Conservation (phyloP, 805 yeast species). For the Kluyveromyces nonfermentans region DNA sequence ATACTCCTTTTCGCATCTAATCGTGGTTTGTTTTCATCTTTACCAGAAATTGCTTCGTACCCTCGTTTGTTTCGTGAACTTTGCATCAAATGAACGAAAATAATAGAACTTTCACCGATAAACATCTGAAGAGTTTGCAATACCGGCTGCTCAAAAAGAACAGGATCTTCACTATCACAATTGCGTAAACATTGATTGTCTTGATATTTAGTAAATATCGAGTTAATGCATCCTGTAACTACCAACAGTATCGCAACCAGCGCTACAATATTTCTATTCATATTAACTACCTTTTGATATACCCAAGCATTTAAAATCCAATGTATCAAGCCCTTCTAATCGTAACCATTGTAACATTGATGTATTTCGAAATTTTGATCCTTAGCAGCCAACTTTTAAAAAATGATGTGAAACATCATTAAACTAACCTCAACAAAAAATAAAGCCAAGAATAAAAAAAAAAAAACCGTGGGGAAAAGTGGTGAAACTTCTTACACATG, state of each 20-base stretch:
- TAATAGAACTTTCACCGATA: constrained; percentile 51
- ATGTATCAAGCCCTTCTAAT: too few species aligned
- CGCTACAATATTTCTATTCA: background rate
- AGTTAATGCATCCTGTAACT: constrained; percentile 61
- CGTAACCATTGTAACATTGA: too few species aligned
- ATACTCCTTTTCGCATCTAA: constrained; percentile 23
- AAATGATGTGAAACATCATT: too few species aligned
- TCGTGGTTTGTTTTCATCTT: constrained; percentile 1
- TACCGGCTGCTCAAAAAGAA: constrained; percentile 63
- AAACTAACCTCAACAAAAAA: too few species aligned
- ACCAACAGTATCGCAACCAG: constrained; percentile 31
- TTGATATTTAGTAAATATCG: constrained; percentile 65
- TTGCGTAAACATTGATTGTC: constrained; percentile 59
- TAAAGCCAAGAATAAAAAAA: too few species aligned
- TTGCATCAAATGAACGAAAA: constrained; percentile 31
- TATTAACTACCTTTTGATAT: background rate
- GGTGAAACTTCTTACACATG: too few species aligned
- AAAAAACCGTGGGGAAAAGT: too few species aligned
- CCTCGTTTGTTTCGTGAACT: background rate
- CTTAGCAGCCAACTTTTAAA: too few species aligned
- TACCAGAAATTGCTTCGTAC: background rate
- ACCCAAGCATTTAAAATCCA: too few species aligned
- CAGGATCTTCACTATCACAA: constrained; percentile 23
- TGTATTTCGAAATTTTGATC: too few species aligned
- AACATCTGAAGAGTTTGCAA: constrained; percentile 77